These are phyloP conservation scores for Cladophialophora psammophila DNA, from an alignment of 2,329 filamentous ascomycete species.

Conservation along the genomic window DNA sequence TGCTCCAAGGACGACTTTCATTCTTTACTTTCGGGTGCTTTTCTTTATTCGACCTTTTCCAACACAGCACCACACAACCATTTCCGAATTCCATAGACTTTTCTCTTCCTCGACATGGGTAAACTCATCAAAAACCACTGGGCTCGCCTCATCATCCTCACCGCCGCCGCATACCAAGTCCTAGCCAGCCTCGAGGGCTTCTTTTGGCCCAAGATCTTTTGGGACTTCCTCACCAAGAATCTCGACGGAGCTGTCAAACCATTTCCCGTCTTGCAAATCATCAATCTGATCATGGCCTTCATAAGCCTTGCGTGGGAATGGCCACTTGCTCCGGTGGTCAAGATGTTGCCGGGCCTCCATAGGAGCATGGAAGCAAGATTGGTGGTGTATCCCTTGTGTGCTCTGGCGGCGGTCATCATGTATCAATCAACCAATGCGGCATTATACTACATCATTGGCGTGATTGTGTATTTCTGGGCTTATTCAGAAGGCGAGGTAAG, in stretches of 20 bases:
- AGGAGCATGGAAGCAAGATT: slow-evolving; percentile 87
- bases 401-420: slow-evolving; percentile 75
- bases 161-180: slow-evolving; percentile 84
- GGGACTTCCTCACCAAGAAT: slow-evolving; percentile 92
- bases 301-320: slow-evolving; percentile 87
- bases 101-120: slow-evolving; percentile 65
- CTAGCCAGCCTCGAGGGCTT: slow-evolving; percentile 82
- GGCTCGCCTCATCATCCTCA: slow-evolving; percentile 91
- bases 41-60: slow-evolving; percentile 18
- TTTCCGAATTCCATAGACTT: slow-evolving; percentile 11
- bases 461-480: slow-evolving; percentile 92
- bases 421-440: slow-evolving; percentile 95
- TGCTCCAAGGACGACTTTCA: slow-evolving; percentile 24
- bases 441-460: slow-evolving; percentile 87
- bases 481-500: slow-evolving; percentile 96
- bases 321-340: slow-evolving; percentile 69
- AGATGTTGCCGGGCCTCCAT: slow-evolving; percentile 77
- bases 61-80: slow-evolving; percentile 17
- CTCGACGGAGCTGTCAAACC: slow-evolving; percentile 87
- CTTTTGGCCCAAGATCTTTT: slow-evolving; percentile 99
- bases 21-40: slow-evolving; percentile 23
- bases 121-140: slow-evolving; percentile 99
- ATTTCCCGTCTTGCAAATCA: slow-evolving; percentile 83
- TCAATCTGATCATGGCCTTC: slow-evolving; percentile 86
- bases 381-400: slow-evolving; percentile 79